phyloP scores from a whole-genome alignment of 2,329 filamentous ascomycete species.

The Aureobasidium sp. region DNA sequence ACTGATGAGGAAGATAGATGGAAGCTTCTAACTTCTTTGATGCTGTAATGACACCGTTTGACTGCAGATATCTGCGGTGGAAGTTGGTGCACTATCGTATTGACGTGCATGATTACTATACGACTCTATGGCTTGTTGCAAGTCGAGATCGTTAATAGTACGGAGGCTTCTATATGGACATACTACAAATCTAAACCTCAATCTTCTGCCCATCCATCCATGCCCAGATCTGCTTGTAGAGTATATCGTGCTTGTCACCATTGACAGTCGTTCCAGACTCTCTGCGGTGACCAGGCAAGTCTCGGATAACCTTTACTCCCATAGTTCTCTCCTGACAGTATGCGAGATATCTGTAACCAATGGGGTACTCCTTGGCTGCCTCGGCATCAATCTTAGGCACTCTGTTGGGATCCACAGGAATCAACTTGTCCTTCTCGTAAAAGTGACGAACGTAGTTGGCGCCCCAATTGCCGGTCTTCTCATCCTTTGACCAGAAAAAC shows the following conservation, averaged over 20 bases:
- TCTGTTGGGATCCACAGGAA: constrained; percentile 48
- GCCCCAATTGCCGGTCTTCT: constrained; percentile 41
- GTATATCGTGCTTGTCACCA: constrained; percentile 50
- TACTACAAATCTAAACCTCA: constrained; percentile 15
- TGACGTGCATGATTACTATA: too few relatives aligned
- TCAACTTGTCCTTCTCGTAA: constrained; percentile 61
- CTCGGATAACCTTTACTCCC: constrained; percentile 47
- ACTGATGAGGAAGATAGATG: too few relatives aligned
- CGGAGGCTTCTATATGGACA: too few relatives aligned
- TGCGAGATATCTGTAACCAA: constrained; percentile 51
- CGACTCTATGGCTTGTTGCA: too few relatives aligned
- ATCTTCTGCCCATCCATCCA: constrained; percentile 48
- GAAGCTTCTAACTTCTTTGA: too few relatives aligned
- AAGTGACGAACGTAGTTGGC: constrained; percentile 53
- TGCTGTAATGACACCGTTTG: too few relatives aligned
- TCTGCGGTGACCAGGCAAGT: constrained; percentile 52
- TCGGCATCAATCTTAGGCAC: constrained; percentile 47
- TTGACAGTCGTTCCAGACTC: constrained; percentile 37
- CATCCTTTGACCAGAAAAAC: constrained; percentile 29
- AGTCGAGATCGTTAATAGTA: too few relatives aligned
- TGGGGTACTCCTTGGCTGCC: constrained; percentile 45
- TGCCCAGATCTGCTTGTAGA: constrained; percentile 49
- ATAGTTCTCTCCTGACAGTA: constrained; percentile 53
- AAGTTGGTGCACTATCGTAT: too few relatives aligned
- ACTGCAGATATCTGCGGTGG: too few relatives aligned